Evolutionary conservation across 331 rosid genomes (phyloP).

Genomic region (Malus hybrid): DNA sequence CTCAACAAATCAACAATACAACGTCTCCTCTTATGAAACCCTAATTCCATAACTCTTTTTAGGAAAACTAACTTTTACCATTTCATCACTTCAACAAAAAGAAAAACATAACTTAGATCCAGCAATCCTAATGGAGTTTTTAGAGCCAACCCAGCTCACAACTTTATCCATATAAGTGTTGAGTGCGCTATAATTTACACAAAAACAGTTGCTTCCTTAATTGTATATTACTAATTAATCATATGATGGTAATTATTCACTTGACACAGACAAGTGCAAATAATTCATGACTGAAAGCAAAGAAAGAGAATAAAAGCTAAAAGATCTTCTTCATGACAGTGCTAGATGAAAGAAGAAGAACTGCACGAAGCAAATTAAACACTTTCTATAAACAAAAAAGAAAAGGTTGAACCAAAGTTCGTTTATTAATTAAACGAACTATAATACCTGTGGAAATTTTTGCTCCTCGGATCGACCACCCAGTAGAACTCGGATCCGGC

Average conservation of each 20-base stretch:
- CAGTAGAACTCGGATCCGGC: constrained; percentile 5
- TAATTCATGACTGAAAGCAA: too few relatives aligned
- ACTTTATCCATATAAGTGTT: background rate
- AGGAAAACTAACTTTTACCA: background rate
- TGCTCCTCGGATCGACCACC: constrained; percentile 11
- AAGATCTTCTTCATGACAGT: background rate
- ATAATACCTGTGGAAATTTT: constrained; percentile 12
- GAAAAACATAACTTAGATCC: background rate
- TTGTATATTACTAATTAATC: background rate
- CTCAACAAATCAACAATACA: background rate
- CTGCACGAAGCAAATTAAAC: background rate
- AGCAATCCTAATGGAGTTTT: background rate
- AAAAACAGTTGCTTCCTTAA: background rate
- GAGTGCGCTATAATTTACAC: background rate
- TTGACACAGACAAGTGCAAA: too few relatives aligned
- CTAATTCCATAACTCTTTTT: constrained; percentile 7
- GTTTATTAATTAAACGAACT: background rate
- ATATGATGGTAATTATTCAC: too few relatives aligned
- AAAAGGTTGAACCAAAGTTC: background rate
- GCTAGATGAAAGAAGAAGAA: background rate
- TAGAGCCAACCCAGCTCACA: background rate
- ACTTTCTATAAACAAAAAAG: background rate
- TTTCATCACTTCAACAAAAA: background rate
- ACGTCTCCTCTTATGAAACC: constrained; percentile 10
- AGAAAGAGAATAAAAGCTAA: too few relatives aligned